Conservation (phyloP, 768 basidiomycete species). For the Termitomyces sp. region DNA sequence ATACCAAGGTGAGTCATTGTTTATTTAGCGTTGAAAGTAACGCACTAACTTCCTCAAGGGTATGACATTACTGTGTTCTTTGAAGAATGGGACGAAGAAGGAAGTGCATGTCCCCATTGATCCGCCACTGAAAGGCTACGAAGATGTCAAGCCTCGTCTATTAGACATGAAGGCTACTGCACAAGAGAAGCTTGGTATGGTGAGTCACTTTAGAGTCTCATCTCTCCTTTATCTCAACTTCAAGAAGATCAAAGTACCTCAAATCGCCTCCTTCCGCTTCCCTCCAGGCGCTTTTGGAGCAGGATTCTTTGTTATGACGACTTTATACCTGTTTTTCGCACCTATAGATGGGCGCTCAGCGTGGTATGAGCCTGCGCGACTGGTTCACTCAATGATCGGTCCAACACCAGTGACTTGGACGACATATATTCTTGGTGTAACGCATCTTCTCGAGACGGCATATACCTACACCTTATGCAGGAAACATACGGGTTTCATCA, state of each 20-base stretch:
- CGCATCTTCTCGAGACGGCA: conserved; percentile 42
- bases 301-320: conserved; percentile 19
- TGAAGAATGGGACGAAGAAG: conserved; percentile 43
- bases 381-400: conserved; percentile 26
- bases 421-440: conserved; percentile 26
- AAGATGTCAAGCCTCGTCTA: conserved; percentile 78
- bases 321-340: conserved; percentile 28
- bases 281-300: conserved; percentile 26
- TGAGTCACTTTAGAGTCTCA: conserved; percentile 22
- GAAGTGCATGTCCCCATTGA: conserved; percentile 56
- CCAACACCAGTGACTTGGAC: conserved; percentile 21
- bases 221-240: background rate
- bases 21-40: background rate
- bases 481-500: conserved; percentile 45
- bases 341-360: conserved; percentile 20
- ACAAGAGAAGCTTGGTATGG: conserved; percentile 79
- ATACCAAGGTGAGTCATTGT: conserved; percentile 46
- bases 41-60: conserved; percentile 25
- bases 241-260: conserved; percentile 54
- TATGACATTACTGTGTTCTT: conserved; percentile 64
- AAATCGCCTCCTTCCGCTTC: conserved; percentile 51
- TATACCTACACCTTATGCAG: conserved; percentile 45
- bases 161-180: conserved; percentile 78
- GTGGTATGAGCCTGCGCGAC: conserved; percentile 27
- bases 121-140: conserved; percentile 69